These are phyloP conservation scores for Cyberlindnera sargentensis DNA, from an alignment of 805 yeast species.

Conservation along the genomic window DNA sequence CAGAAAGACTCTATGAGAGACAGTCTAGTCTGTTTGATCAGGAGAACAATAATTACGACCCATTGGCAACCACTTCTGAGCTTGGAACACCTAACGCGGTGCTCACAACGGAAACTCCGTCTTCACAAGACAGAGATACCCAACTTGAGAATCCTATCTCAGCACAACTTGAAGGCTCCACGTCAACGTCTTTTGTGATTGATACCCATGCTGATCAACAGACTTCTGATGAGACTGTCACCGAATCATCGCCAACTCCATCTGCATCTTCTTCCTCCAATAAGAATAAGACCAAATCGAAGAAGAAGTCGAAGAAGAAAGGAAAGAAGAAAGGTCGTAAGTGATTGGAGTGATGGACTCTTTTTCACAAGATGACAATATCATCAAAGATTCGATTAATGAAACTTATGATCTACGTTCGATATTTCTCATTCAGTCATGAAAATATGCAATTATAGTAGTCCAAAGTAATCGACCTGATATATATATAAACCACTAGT, in stretches of 20 bases:
- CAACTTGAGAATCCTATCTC: no score
- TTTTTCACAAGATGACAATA: no score
- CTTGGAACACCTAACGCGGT: no score
- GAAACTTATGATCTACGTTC: no score
- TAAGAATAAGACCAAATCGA: slow-evolving; percentile 5
- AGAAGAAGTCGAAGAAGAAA: slow-evolving; percentile 15
- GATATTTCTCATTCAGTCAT: no score
- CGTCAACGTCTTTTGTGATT: not conserved
- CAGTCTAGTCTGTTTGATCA: slow-evolving; percentile 28
- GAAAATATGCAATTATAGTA: no score
- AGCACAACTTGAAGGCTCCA: no score
- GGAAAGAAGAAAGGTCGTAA: slow-evolving; percentile 8
- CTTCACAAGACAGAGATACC: no score
- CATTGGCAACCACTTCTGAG: not conserved
- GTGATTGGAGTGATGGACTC: not conserved
- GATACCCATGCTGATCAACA: not conserved
- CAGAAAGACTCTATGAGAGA: slow-evolving; percentile 26
- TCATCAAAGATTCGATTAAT: no score
- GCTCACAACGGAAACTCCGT: not conserved
- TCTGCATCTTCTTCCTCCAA: not conserved
- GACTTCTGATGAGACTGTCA: slow-evolving; percentile 1
- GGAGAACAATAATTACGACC: slow-evolving; percentile 22
- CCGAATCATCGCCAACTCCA: slow-evolving; percentile 2
- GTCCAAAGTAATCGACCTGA: no score
- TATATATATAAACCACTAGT: not conserved